These are phyloP conservation scores for Bullera alba DNA, from an alignment of 768 basidiomycete genomes.

Conservation along the genomic window DNA sequence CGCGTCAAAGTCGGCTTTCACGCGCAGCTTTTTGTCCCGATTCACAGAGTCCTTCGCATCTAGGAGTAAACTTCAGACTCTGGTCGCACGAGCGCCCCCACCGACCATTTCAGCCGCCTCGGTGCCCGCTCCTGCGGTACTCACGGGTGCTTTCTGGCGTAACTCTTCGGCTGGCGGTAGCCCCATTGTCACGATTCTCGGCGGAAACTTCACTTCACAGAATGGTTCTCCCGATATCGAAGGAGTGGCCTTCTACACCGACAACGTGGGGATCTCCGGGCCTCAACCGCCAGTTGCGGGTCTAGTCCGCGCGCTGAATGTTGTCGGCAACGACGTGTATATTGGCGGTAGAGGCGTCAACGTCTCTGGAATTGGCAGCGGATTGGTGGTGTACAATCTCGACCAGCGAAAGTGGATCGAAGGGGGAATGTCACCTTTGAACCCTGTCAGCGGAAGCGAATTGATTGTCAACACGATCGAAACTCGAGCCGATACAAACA, in stretches of 20 bases:
- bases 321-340: constrained; percentile 63
- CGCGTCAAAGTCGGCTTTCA: constrained; percentile 2
- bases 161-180: constrained; percentile 59
- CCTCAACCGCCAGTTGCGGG: constrained; percentile 66
- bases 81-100: constrained; percentile 54
- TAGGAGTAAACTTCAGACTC: constrained; percentile 2
- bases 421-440: constrained; percentile 57
- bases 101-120: constrained; percentile 56
- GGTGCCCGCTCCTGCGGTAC: constrained; percentile 67
- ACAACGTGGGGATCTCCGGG: constrained; percentile 52
- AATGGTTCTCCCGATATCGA: constrained; percentile 50
- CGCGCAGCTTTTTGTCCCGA: constrained; percentile 19
- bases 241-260: constrained; percentile 61
- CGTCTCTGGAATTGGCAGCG: constrained; percentile 53
- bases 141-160: constrained; percentile 78
- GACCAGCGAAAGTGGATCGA: constrained; percentile 58
- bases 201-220: constrained; percentile 72
- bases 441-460: constrained; percentile 50
- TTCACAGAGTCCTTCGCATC: constrained; percentile 42
- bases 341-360: constrained; percentile 62
- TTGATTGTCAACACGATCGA: constrained; percentile 69
- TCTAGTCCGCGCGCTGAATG: constrained; percentile 66
- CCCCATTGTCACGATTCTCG: constrained; percentile 64
- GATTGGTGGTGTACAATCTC: constrained; percentile 77
- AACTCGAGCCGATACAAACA: constrained; percentile 56